Evolutionary conservation across 208 protist genomes (phyloP).

Genomic region (Phytomonas francai): DNA sequence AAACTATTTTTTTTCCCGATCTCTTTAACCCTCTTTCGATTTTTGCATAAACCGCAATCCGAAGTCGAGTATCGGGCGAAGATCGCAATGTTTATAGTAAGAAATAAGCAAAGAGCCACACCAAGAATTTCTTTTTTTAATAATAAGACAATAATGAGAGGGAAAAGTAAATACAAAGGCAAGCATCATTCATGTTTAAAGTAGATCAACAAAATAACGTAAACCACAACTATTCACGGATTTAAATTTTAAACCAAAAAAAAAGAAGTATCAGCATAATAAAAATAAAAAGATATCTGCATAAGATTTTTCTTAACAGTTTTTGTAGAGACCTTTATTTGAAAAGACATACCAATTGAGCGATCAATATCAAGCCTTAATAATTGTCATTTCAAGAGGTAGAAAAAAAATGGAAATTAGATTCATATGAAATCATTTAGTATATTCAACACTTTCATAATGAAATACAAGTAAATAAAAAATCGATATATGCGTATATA

Average conservation of each 20-base stretch:
- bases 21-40: not conserved
- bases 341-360: not conserved
- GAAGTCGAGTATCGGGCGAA: not conserved
- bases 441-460: constrained; percentile 10
- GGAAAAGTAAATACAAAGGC: not conserved
- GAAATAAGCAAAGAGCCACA: not conserved
- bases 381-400: not conserved
- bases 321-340: not conserved
- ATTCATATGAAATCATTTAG: not conserved
- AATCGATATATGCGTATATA: constrained; percentile 10
- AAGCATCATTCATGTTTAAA: constrained; percentile 3
- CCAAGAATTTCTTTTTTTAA: not conserved
- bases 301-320: not conserved
- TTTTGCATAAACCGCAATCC: constrained; percentile 3
- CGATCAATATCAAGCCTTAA: not conserved
- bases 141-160: not conserved
- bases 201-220: constrained; percentile 8
- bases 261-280: constrained; percentile 1
- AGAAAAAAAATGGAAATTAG: not conserved
- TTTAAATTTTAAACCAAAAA: not conserved
- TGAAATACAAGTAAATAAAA: constrained; percentile 1
- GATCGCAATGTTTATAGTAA: constrained; percentile 3
- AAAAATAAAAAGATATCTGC: constrained; percentile 4
- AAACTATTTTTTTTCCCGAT: not conserved
- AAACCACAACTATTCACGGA: not conserved